A percentile compares a stretch with the other conserved stretches of the same genome.
phyloP scores from a whole-genome alignment of 169 alveolate species.

The Theileria annulata region DNA sequence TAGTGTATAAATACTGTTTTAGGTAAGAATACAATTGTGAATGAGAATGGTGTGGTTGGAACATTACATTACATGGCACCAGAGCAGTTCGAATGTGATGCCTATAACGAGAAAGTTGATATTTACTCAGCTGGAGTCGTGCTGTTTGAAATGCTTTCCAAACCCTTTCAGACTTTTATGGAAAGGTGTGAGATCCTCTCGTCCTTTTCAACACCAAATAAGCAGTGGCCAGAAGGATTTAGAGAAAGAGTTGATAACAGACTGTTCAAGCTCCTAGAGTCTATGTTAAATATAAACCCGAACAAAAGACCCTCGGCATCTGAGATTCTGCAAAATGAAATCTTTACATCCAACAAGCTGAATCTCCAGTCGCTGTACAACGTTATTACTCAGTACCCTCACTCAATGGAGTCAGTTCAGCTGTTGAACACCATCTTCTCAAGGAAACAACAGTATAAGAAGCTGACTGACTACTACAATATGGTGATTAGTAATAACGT shows the following conservation, averaged over 20 bases:
- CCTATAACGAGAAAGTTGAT: constrained; percentile 80
- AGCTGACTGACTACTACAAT: constrained; percentile 35
- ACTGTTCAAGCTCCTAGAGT: constrained; percentile 64
- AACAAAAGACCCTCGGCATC: constrained; percentile 73
- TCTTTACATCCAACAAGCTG: constrained; percentile 62
- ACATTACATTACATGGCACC: constrained; percentile 84
- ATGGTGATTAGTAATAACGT: constrained; percentile 22
- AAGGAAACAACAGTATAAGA: constrained; percentile 40
- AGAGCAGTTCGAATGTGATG: constrained; percentile 78
- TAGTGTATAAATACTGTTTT: background rate
- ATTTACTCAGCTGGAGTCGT: constrained; percentile 83
- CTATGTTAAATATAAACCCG: constrained; percentile 72
- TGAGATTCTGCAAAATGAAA: constrained; percentile 67
- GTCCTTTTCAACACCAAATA: constrained; percentile 55
- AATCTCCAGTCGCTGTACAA: constrained; percentile 67
- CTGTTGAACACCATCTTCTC: constrained; percentile 69
- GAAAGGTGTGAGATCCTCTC: constrained; percentile 77
- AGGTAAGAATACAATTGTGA: background rate
- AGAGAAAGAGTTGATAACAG: constrained; percentile 63
- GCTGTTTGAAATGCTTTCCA: constrained; percentile 82
- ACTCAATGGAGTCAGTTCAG: constrained; percentile 73
- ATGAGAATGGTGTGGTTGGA: constrained; percentile 72
- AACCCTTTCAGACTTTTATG: constrained; percentile 81
- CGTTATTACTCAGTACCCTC: constrained; percentile 69
- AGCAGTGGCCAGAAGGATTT: constrained; percentile 73